phyloP scores from a whole-genome alignment of 176 grass and related monocot genomes.

The Panicum miliaceum region DNA sequence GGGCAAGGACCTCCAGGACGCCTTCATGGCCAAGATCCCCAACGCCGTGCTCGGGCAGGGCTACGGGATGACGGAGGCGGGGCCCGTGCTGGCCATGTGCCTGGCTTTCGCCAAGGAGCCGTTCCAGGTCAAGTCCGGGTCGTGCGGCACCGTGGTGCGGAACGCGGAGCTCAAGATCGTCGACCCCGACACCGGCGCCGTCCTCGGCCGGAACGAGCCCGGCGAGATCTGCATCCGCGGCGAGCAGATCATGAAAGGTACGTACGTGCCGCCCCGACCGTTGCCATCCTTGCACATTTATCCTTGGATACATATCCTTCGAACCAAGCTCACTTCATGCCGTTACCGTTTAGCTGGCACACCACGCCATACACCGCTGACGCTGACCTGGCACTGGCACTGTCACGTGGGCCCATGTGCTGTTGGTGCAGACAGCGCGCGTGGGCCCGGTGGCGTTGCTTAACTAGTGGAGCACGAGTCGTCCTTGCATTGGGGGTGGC shows the following conservation, averaged over 20 bases:
- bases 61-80: constrained; percentile 90
- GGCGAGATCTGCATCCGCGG: constrained; percentile 96
- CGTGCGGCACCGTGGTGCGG: constrained; percentile 88
- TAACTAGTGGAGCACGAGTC: not conserved
- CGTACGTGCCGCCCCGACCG: not conserved
- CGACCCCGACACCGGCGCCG: constrained; percentile 71
- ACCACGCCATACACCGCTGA: not conserved
- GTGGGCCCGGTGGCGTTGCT: not conserved
- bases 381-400: not conserved
- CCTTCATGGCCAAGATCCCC: constrained; percentile 83
- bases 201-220: constrained; percentile 64
- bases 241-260: constrained; percentile 96
- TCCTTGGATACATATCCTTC: not conserved
- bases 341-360: not conserved
- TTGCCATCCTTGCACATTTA: not conserved
- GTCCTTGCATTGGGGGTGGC: no score
- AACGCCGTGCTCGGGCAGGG: constrained; percentile 83
- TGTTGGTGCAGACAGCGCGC: not conserved
- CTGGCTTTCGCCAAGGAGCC: constrained; percentile 88
- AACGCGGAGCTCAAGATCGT: constrained; percentile 82
- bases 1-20: constrained; percentile 84
- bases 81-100: constrained; percentile 88
- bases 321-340: not conserved
- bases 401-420: not conserved
- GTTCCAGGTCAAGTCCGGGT: constrained; percentile 76